These are phyloP conservation scores for Vigna hirtella DNA, from an alignment of 306 rosid genomes.

Conservation along the genomic window DNA sequence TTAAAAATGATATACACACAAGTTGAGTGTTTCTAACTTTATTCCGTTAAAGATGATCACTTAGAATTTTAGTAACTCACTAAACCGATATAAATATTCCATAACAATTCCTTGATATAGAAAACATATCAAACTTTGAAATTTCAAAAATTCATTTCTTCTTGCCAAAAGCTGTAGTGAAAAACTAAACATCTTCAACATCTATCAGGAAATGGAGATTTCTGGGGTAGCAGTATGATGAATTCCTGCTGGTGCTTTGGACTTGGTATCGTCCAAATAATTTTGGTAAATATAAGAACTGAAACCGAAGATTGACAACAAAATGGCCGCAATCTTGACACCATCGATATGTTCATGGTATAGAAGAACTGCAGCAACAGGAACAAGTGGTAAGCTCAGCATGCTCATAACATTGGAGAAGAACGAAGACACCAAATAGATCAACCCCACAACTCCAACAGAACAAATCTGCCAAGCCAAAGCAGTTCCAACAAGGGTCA, in stretches of 20 bases:
- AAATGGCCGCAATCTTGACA: constrained; percentile 65
- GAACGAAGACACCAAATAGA: constrained; percentile 69
- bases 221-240: not conserved
- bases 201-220: not conserved
- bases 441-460: constrained; percentile 71
- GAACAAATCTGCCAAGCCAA: constrained; percentile 75
- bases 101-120: too few species aligned
- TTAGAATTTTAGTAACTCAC: too few species aligned
- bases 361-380: constrained; percentile 63
- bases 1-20: too few species aligned
- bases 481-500: constrained; percentile 62
- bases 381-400: constrained; percentile 68
- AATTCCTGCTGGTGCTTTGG: constrained; percentile 17
- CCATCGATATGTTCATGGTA: constrained; percentile 72
- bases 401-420: constrained; percentile 84
- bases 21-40: too few species aligned
- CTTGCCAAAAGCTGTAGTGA: not conserved
- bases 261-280: constrained; percentile 59
- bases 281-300: constrained; percentile 64
- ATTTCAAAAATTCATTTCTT: too few species aligned
- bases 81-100: too few species aligned
- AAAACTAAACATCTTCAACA: not conserved
- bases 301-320: constrained; percentile 67
- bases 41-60: too few species aligned
- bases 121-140: too few species aligned